phyloP scores from a whole-genome alignment of 768 basidiomycete genomes.

The Clitopilus passeckerianus region DNA sequence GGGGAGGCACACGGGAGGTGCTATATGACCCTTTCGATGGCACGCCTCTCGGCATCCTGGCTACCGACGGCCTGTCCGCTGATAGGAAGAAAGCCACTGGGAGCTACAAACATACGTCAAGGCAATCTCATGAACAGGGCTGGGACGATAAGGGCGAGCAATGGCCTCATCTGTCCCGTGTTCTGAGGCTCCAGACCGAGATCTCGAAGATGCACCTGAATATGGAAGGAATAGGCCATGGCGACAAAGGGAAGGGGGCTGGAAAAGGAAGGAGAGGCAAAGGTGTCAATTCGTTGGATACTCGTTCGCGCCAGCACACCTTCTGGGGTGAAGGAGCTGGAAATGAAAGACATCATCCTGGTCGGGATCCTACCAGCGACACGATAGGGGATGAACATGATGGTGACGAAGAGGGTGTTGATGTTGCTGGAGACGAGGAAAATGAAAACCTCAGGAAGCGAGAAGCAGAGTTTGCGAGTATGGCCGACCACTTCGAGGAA shows the following conservation, averaged over 20 bases:
- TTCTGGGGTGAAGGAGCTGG: slow-evolving; percentile 3
- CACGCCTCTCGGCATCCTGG: slow-evolving; percentile 30
- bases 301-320: slow-evolving; percentile 5
- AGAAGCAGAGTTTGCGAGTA: slow-evolving; percentile 64
- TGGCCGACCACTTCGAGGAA: slow-evolving; percentile 65
- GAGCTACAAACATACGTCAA: neutral
- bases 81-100: slow-evolving; percentile 5
- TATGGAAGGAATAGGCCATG: slow-evolving; percentile 62
- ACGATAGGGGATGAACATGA: slow-evolving; percentile 23
- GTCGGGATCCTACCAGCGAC: slow-evolving; percentile 12
- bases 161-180: slow-evolving; percentile 64
- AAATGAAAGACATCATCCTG: slow-evolving; percentile 4
- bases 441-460: slow-evolving; percentile 49
- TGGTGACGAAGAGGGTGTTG: slow-evolving; percentile 46
- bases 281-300: slow-evolving; percentile 8
- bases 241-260: slow-evolving; percentile 30
- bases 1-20: slow-evolving; percentile 3
- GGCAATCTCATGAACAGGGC: slow-evolving; percentile 8
- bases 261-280: slow-evolving; percentile 21
- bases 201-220: slow-evolving; percentile 69
- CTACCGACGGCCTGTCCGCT: slow-evolving; percentile 9
- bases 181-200: slow-evolving; percentile 69
- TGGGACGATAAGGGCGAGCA: slow-evolving; percentile 40
- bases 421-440: slow-evolving; percentile 47
- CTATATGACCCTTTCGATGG: slow-evolving; percentile 48